These are phyloP conservation scores for Nematodospora valgi DNA, from an alignment of 805 yeast species.

Conservation along the genomic window DNA sequence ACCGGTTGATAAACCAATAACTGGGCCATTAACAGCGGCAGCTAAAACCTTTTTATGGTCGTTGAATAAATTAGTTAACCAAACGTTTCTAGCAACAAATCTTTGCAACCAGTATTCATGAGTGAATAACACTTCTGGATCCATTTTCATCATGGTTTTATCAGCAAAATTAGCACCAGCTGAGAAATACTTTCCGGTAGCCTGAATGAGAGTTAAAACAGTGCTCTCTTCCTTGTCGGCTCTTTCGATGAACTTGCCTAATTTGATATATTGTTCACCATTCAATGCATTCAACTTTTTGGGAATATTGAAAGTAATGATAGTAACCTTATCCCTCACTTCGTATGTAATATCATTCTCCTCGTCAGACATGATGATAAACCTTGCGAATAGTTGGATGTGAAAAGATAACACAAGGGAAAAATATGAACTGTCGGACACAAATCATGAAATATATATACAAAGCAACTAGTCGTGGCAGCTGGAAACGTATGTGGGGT, in stretches of 20 bases:
- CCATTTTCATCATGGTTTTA: slow-evolving; percentile 25
- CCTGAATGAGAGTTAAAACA: slow-evolving; percentile 59
- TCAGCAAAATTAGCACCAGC: slow-evolving; percentile 78
- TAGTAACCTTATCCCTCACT: slow-evolving; percentile 46
- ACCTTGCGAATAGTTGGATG: too few relatives aligned
- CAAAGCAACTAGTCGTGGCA: too few relatives aligned
- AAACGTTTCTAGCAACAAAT: slow-evolving; percentile 70
- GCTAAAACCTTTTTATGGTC: slow-evolving; percentile 70
- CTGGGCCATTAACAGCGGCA: slow-evolving; percentile 83
- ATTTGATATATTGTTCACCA: slow-evolving; percentile 56
- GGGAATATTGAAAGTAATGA: slow-evolving; percentile 68
- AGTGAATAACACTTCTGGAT: slow-evolving; percentile 30
- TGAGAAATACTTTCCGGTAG: slow-evolving; percentile 73
- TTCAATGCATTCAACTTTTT: slow-evolving; percentile 62
- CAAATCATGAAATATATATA: too few relatives aligned
- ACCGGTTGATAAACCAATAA: slow-evolving; percentile 73
- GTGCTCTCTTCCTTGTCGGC: slow-evolving; percentile 66
- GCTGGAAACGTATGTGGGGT: too few relatives aligned
- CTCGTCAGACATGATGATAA: slow-evolving; percentile 14
- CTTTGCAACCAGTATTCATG: slow-evolving; percentile 48
- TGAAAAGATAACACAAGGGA: too few relatives aligned
- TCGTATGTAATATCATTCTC: slow-evolving; percentile 34
- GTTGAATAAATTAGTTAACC: slow-evolving; percentile 62
- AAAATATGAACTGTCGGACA: too few relatives aligned
- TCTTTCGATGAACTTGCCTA: slow-evolving; percentile 55